A percentile compares a stretch with the other conserved stretches of the same genome.
Conservation (phyloP, 345 rosid genomes). For the Rhodomyrtus tomentosa region DNA sequence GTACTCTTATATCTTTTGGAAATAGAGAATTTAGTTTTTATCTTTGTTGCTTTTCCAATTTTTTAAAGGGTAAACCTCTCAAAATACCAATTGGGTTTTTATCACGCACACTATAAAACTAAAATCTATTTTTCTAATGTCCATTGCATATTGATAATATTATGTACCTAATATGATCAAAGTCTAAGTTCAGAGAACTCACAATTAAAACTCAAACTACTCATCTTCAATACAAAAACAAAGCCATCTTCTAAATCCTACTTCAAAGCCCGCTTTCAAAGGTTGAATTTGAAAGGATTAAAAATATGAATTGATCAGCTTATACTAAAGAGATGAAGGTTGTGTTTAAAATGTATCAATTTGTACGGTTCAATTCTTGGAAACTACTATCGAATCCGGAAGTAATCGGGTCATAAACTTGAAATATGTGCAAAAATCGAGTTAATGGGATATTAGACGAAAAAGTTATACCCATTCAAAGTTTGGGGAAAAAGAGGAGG, state of each 20-base stretch:
- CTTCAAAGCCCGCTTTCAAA: background rate
- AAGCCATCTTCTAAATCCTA: background rate
- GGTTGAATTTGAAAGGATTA: background rate
- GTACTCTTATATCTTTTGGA: background rate
- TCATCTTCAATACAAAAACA: background rate
- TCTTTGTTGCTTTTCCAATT: background rate
- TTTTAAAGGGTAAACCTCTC: background rate
- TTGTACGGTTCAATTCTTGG: too few relatives aligned
- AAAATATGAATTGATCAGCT: background rate
- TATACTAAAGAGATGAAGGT: background rate
- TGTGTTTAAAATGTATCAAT: background rate
- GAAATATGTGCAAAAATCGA: too few relatives aligned
- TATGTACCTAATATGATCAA: background rate
- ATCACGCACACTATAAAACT: background rate
- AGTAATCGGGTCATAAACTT: too few relatives aligned
- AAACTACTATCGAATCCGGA: too few relatives aligned
- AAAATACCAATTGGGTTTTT: background rate
- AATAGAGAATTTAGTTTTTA: background rate
- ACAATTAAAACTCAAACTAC: background rate
- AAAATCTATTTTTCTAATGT: background rate
- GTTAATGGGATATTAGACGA: too few relatives aligned
- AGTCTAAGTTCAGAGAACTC: too few relatives aligned
- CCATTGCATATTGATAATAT: background rate
- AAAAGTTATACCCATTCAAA: too few relatives aligned
- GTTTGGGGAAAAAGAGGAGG: too few relatives aligned